Base-by-base conservation (phyloP, 306 rosid species). In the Vigna trinervia region DNA sequence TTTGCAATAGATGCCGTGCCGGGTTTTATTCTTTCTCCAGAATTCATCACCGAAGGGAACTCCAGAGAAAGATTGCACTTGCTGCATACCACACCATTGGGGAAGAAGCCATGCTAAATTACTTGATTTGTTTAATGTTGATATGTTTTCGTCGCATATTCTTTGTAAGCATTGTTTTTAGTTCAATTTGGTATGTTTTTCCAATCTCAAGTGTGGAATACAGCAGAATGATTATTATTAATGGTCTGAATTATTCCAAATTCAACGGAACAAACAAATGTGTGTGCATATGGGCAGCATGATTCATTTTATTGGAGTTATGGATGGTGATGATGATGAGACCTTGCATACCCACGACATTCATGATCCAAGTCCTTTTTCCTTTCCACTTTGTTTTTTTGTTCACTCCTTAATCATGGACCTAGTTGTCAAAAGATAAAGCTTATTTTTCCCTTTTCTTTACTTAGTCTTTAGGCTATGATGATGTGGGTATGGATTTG, bases 391-490 rank as follows among this genome's bases (percentile, higher is more conserved):
- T 19, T 63, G 43, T 45, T 32, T 51, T 62, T 61, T 30, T 30
- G 34, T 30, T 13, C 26, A 54, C 71, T n/a, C 62, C 59, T 30
- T 78, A 72, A 82, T 82, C 64, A 82, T 77, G 73, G 81, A 41
- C 70, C 76, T 59, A 20, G 62, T 70, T 52, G 63, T 67, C 77
- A 46, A 76, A 76, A 77, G 82, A 72, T 72, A 38, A 76, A 77
- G 56, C 50, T 50, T 59, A 46, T 69, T 59, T 81, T 41, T 4
- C 77, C 26, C 9, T 71, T 73, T 5, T 45, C 5, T 28, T 51
- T 13, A 23, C 46, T 56, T 67, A 59, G 50, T 70, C 76, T 56
- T 47, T 72, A 56, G 59, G 53, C 36, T 47, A 39, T 47, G 39
- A 39, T 47, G 39, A 62, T 45, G 62, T 70, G 59, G 20, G 22